Base-by-base conservation (phyloP, 495 filamentous ascomycete species). In the Neurospora sp. region DNA sequence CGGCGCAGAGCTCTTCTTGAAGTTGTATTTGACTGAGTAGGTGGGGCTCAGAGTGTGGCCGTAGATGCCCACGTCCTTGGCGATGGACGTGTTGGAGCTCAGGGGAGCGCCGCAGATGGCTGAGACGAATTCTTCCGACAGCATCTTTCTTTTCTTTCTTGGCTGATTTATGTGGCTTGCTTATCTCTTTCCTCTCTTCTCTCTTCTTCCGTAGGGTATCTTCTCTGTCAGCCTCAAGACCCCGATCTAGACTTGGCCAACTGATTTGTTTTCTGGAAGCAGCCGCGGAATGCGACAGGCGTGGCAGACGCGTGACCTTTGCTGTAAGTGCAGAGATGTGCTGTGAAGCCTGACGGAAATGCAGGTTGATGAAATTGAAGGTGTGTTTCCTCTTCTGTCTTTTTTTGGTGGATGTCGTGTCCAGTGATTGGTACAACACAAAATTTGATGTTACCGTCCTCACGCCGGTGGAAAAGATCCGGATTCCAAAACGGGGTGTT, bases 1-100 rank as follows among this genome's bases (percentile, higher is more conserved):
- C 31, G 90, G 84, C 9, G 92, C 91, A 40, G 93, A 93, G 83
- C 92, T 97, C 84, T 97, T 97, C 87, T 97, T 98, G 88, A 97
- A 96, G 75, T 89, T 89, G 73, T 88, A 86, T 78, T 90, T 91
- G 75, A 92, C 86, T 8, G 88, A 85, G 72, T 90, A 87, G 69
- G 89, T 84, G 69, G 94, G 92, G 77, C 94, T 92, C 75, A 93
- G 86, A 73, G 92, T 92, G 78, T 97, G 92, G 74, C 94, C 82
- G 83, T 94, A 94, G 77, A 98, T 92, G 69, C 91, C 92, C 37
- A 91, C 90, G 82, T 96, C 93, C 79, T 92, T 92, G 35, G 90
- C 84, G 70, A 88, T 86, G 69, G 89, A 87, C 14, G 89, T 89
- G 72, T 89, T 89, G 73, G 90, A 87, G 72, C 88, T 81, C 82